Evolutionary conservation across 768 basidiomycete genomes (phyloP).

Genomic region (Amanita brunnescens): DNA sequence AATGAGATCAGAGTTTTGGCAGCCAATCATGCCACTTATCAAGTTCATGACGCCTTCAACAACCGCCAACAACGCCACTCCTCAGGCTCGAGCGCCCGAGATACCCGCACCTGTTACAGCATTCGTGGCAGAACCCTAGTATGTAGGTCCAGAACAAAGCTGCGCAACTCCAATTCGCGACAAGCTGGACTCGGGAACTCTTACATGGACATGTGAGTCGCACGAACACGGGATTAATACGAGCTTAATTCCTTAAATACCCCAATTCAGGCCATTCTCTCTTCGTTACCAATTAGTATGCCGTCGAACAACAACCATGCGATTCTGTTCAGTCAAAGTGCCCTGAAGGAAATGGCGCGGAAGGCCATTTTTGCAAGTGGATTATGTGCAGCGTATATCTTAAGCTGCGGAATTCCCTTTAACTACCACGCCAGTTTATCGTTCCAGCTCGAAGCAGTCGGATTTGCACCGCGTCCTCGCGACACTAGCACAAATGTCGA

Average conservation of each 20-base stretch:
- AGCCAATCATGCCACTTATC: no score
- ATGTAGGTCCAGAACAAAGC: neutral
- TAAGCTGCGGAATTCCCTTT: neutral
- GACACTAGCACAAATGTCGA: neutral
- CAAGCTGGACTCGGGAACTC: neutral
- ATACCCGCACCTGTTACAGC: no score
- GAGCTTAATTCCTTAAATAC: neutral
- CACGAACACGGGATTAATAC: neutral
- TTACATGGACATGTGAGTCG: neutral
- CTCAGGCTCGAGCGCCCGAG: no score
- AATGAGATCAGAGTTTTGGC: no score
- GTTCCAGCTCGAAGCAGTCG: neutral
- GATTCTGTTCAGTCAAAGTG: neutral
- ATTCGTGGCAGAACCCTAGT: neutral
- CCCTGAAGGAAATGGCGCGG: neutral
- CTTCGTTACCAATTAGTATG: neutral
- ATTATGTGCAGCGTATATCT: neutral
- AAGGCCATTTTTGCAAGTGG: neutral
- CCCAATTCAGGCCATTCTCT: neutral
- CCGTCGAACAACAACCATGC: neutral
- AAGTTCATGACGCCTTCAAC: no score
- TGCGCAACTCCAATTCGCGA: neutral
- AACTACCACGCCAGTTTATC: neutral
- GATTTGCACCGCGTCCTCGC: neutral
- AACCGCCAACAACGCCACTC: no score